Evolutionary conservation across 2,329 filamentous ascomycete genomes (phyloP), one percentile per base, ranked within the genome.

Genomic region (Botrytis tulipae): DNA sequence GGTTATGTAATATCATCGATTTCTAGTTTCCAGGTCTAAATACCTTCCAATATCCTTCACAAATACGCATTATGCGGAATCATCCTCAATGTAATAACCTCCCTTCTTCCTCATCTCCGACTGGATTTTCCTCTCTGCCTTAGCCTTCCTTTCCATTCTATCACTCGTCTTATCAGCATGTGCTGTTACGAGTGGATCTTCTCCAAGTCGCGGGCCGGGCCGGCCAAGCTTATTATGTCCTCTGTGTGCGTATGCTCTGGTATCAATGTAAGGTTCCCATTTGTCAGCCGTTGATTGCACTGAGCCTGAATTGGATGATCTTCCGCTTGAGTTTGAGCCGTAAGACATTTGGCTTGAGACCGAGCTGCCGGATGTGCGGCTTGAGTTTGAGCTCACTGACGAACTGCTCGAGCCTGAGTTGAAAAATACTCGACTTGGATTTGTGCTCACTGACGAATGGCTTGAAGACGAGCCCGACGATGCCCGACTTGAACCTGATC

Each of bases 131-230:
- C 35, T 37, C 22, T n/a, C 25, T 0, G 35, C 16, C 25, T 4
- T 29, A 42, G 35, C 37, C 25, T 20, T 10, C 14, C 25, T 18
- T n/a, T 18, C 35, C 40, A 42, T 25, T 20, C 1, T 7, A 40
- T n/a, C 25, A n/a, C 35, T 62, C 37, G 1, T 29, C 60, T 20
- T 18, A 16, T 16, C 60, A 18, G n/a, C 14, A 18, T 32, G 8
- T 57, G 3, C n/a, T 29, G 18, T 57, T 32, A 29, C 51, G 3
- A 3, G n/a, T 29, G 51, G n/a, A 18, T 29, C 0, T 14, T 57
- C n/a, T 1, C 1, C 1, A 29, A 57, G 14, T 2, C 51, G 12
- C 7, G 12, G 6, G 6, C 51, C 51, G 7, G n/a, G 3, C 5
- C 14, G 4, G n/a, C 51, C n/a, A 18, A 10, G 10, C 2, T 10